Evolutionary conservation across 108 stramenopile species (phyloP), one percentile per base, ranked within the genome.

Genomic region (Skeletonema marinoi): DNA sequence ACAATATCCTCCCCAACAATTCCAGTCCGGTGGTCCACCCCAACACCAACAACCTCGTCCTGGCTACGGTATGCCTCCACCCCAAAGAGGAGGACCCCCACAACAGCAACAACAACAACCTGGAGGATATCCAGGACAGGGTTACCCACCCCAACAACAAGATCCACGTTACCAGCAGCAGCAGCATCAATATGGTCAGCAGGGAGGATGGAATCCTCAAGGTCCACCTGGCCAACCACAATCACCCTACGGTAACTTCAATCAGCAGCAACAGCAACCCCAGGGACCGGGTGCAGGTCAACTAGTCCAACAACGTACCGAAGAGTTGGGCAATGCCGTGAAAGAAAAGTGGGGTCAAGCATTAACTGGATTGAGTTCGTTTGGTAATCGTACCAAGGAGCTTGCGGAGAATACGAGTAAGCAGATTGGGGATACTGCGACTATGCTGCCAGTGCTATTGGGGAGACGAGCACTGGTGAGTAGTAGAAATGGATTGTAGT

Each of bases 311-410:
- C 81, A 82, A 62, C 54, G 74, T 13, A 76, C 81, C 21, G 81
- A 72, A 42, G 81, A 82, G 50, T 25, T 82, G 17, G 68, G 71
- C 29, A 42, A 70, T 30, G 75, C 71, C 36, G 81, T 82, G 6
- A 64, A 65, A n/a, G 81, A 80, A 32, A 80, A 83, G 64, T 80
- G 78, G 79, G 74, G 78, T 19, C 78, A 80, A 62, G 83, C 83
- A 54, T 46, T 80, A 46, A 48, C 60, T 13, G 79, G 83, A 14
- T 67, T 83, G 61, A 75, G 73, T 46, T 9, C 38, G 12, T 80
- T 83, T 66, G 83, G 83, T 19, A 80, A 66, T 66, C 58, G 79
- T 6, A 83, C 83, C 7, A 83, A 83, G 56, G 83, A 68, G 36
- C 65, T 83, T 58, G 83, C 79, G n/a, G 83, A 60, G 69, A 77